A percentile compares a stretch with the other conserved stretches of the same genome.
phyloP scores from a whole-genome alignment of 2,329 filamentous ascomycete species.

The Ceratocystis ficicola region DNA sequence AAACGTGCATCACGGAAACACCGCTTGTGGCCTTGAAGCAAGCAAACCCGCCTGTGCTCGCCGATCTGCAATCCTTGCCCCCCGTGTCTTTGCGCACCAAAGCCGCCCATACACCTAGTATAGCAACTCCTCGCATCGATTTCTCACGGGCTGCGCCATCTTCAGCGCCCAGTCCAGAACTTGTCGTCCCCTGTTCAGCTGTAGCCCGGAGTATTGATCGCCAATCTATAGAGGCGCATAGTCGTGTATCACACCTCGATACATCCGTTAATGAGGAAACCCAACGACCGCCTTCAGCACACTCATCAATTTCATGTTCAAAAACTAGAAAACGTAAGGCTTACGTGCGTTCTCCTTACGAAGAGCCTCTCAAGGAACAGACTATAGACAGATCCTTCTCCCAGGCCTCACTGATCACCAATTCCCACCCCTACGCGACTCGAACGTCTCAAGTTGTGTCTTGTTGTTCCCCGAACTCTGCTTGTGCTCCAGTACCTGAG shows the following conservation, averaged over 20 bases:
- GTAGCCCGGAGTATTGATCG: background rate
- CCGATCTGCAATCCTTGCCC: background rate
- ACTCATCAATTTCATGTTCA: background rate
- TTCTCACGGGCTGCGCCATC: background rate
- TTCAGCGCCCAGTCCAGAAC: background rate
- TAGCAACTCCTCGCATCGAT: background rate
- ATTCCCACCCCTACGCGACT: background rate
- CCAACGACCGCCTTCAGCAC: background rate
- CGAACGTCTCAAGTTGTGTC: background rate
- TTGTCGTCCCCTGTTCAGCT: background rate
- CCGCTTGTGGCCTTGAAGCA: background rate
- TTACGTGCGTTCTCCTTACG: background rate
- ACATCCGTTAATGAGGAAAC: background rate
- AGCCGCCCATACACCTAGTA: background rate
- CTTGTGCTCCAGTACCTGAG: background rate
- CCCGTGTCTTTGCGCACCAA: background rate
- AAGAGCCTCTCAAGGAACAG: background rate
- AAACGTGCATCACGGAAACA: background rate
- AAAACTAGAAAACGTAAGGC: conserved; percentile 1
- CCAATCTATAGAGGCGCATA: background rate
- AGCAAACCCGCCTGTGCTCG: background rate
- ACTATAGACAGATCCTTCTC: background rate
- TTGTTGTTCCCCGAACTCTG: too few species aligned
- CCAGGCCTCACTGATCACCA: background rate
- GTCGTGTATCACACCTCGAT: background rate